Evolutionary conservation across 306 rosid species (phyloP).

Genomic region (Sesbania bispinosa): DNA sequence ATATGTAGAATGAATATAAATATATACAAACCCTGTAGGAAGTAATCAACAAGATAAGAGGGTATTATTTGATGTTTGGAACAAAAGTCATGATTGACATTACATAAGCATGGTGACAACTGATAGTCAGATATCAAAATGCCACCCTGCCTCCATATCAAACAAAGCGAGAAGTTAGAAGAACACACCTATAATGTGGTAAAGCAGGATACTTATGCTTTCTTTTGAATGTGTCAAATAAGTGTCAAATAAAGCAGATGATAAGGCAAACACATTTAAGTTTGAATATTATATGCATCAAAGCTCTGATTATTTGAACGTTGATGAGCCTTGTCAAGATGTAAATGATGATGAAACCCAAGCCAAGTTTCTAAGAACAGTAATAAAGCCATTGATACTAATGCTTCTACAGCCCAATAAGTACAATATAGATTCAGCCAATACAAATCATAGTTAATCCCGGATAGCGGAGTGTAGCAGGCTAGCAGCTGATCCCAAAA

Average conservation of each 20-base stretch:
- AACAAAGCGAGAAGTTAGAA: not conserved
- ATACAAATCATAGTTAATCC: not conserved
- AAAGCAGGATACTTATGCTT: not conserved
- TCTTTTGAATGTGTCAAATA: not conserved
- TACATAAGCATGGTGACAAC: not conserved
- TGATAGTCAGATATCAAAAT: not conserved
- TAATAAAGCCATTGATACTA: not conserved
- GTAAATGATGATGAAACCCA: slow-evolving; percentile 1
- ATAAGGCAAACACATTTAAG: not conserved
- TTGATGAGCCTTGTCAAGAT: not conserved
- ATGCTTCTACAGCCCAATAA: not conserved
- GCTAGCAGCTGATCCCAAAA: no score
- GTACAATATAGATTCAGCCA: not conserved
- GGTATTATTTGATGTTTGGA: not conserved
- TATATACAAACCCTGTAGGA: not conserved
- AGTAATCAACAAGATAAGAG: not conserved
- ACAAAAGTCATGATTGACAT: not conserved
- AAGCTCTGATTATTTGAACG: not conserved
- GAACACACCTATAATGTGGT: not conserved
- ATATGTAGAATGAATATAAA: not conserved
- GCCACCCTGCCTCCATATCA: not conserved
- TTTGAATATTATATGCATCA: not conserved
- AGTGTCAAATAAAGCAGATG: not conserved
- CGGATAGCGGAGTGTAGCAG: no score
- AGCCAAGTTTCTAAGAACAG: not conserved